phyloP scores from a whole-genome alignment of 495 filamentous ascomycete species.

The Podospora appendiculata region DNA sequence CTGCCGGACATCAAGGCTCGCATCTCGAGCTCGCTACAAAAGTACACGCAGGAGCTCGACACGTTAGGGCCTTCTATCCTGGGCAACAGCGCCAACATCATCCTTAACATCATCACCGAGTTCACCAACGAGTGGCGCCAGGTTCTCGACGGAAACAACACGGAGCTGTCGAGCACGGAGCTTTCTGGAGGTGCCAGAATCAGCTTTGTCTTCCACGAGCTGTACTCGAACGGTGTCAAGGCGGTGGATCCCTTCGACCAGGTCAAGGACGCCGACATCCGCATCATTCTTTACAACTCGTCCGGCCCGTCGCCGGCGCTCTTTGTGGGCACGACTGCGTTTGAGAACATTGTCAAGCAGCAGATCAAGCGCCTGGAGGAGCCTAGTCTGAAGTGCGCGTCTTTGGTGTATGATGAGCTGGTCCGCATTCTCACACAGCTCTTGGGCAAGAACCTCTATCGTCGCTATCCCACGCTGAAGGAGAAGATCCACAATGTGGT shows the following conservation, averaged over 20 bases:
- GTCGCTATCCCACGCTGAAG: slow-evolving; percentile 86
- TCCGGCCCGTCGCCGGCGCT: slow-evolving; percentile 95
- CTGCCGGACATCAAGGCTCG: slow-evolving; percentile 96
- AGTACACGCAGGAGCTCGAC: slow-evolving; percentile 76
- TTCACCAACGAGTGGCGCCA: slow-evolving; percentile 96
- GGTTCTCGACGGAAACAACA: slow-evolving; percentile 92
- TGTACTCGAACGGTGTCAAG: slow-evolving; percentile 97
- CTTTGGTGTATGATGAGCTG: slow-evolving; percentile 94
- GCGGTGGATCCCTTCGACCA: slow-evolving; percentile 96
- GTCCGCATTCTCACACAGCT: slow-evolving; percentile 91
- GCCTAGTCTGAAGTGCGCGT: slow-evolving; percentile 92
- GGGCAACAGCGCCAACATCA: slow-evolving; percentile 90
- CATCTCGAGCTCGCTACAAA: slow-evolving; percentile 85
- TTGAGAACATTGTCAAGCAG: slow-evolving; percentile 97
- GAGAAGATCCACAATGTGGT: slow-evolving; percentile 97
- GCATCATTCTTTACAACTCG: slow-evolving; percentile 95
- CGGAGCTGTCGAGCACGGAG: slow-evolving; percentile 88
- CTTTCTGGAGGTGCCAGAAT: slow-evolving; percentile 96
- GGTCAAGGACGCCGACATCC: slow-evolving; percentile 96
- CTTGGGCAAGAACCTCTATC: slow-evolving; percentile 80
- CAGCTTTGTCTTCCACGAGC: slow-evolving; percentile 98
- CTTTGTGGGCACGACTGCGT: slow-evolving; percentile 95
- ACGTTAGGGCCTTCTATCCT: slow-evolving; percentile 91
- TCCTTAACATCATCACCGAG: slow-evolving; percentile 97
- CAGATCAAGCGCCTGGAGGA: slow-evolving; percentile 97